Evolutionary conservation across 176 grass and related monocot species (phyloP).

Genomic region (Triticum dicoccoides): DNA sequence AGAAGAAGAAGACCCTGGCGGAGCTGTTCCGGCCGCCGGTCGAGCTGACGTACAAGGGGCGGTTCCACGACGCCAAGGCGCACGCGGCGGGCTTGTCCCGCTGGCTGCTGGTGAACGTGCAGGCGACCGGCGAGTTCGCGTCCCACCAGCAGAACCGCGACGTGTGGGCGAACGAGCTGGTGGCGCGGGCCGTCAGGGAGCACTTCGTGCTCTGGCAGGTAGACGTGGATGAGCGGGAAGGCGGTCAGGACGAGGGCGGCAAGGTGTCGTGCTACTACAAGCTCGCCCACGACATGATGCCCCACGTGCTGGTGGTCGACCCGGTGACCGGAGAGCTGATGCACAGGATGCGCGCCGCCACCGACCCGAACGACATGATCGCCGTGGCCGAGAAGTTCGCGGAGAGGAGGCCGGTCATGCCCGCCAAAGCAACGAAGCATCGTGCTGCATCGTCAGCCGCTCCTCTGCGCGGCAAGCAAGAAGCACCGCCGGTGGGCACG

Average conservation of each 20-base stretch:
- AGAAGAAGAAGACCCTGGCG: neutral
- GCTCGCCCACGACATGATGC: neutral
- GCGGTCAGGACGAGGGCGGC: neutral
- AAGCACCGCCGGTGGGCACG: too few species aligned
- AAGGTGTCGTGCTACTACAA: neutral
- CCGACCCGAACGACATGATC: neutral
- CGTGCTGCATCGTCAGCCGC: neutral
- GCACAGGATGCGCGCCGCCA: neutral
- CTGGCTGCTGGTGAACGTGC: neutral
- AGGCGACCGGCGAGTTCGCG: neutral
- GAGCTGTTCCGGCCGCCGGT: neutral
- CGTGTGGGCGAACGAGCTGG: neutral
- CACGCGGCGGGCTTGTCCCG: neutral
- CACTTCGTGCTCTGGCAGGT: neutral
- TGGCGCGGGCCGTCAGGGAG: neutral
- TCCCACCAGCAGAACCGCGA: constrained; percentile 1
- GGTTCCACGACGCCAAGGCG: neutral
- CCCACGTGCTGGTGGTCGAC: neutral
- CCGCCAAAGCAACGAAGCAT: neutral
- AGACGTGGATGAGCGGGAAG: neutral
- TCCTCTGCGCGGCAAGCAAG: neutral
- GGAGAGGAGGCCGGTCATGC: neutral
- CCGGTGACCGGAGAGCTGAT: neutral
- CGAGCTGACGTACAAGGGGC: neutral
- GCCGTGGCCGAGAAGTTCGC: neutral